phyloP scores from a whole-genome alignment of 257 asterid species.

The Lycium ferocissimum region DNA sequence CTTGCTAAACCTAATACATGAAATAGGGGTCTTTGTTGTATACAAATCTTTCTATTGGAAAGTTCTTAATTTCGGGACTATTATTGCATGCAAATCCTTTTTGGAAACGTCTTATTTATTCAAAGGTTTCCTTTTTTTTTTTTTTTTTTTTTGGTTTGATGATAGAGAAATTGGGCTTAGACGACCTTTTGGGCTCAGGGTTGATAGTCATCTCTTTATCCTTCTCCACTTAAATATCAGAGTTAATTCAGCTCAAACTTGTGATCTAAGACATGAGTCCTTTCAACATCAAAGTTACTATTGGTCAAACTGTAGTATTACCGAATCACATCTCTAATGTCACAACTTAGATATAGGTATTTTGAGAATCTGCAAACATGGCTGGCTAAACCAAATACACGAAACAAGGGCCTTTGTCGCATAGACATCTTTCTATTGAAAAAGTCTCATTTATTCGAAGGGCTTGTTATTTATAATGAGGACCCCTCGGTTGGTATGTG shows the following conservation, averaged over 20 bases:
- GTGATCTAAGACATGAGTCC: too few species aligned
- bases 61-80: background rate
- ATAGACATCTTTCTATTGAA: background rate
- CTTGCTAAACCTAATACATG: background rate
- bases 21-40: background rate
- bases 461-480: background rate
- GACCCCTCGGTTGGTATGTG: background rate
- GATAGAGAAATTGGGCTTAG: too few species aligned
- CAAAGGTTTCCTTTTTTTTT: background rate
- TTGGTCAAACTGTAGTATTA: too few species aligned
- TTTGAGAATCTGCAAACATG: background rate
- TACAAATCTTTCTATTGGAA: background rate
- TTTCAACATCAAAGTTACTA: too few species aligned
- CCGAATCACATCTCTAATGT: background rate
- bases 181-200: too few species aligned
- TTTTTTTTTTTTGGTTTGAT: background rate
- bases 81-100: background rate
- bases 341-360: too few species aligned
- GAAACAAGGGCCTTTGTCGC: background rate
- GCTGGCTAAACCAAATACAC: background rate
- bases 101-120: background rate
- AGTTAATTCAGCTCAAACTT: too few species aligned
- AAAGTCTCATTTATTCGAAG: background rate
- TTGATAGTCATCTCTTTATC: too few species aligned
- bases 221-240: too few species aligned